Conservation (phyloP, 305 asterid species). For the Fraxinus nigra region DNA sequence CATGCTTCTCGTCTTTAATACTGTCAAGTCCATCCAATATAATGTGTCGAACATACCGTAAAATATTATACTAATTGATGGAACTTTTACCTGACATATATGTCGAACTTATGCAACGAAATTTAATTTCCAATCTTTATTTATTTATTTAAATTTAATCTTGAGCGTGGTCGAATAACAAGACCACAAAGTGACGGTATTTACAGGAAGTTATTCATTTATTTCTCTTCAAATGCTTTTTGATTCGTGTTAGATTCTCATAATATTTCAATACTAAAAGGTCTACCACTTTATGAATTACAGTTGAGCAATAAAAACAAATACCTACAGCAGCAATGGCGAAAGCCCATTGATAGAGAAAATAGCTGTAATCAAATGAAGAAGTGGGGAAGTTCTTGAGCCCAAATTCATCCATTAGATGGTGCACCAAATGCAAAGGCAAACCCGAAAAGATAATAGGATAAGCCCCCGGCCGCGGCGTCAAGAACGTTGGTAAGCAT, state of each 20-base stretch:
- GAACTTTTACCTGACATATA: neutral
- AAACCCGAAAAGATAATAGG: slow-evolving; percentile 47
- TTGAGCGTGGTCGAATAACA: too few species aligned
- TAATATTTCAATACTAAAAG: neutral
- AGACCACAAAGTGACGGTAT: too few species aligned
- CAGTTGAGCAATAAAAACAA: neutral
- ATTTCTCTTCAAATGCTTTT: too few species aligned
- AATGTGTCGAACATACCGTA: neutral
- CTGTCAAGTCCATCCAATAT: neutral
- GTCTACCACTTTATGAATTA: neutral
- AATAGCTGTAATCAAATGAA: slow-evolving; percentile 34
- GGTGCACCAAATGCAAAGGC: slow-evolving; percentile 51
- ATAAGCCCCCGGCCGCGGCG: slow-evolving; percentile 40
- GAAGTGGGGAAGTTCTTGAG: slow-evolving; percentile 35
- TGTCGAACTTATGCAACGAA: neutral
- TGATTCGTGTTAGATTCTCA: neutral
- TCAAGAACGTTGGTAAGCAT: slow-evolving; percentile 32
- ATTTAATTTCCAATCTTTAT: neutral
- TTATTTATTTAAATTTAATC: too few species aligned
- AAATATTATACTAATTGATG: too few species aligned
- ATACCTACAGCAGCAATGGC: slow-evolving; percentile 46
- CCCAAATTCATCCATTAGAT: slow-evolving; percentile 37
- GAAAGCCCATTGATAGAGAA: slow-evolving; percentile 45
- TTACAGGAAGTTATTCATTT: too few species aligned
- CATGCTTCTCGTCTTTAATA: neutral